phyloP scores from a whole-genome alignment of 441 rosid species.

The Erodium texanum region DNA sequence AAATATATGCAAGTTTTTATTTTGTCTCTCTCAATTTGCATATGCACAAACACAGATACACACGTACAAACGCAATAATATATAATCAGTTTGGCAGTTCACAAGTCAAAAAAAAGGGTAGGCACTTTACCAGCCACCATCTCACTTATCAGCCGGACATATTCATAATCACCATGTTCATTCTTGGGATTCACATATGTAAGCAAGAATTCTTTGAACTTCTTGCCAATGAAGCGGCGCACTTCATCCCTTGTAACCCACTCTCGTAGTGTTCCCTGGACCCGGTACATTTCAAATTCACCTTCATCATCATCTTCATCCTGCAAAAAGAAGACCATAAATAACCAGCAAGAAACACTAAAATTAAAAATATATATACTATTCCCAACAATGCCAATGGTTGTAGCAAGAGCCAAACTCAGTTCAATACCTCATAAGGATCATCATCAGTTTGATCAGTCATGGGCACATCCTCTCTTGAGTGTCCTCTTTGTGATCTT shows the following conservation, averaged over 20 bases:
- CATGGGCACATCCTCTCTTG: constrained; percentile 78
- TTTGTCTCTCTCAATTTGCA: neutral
- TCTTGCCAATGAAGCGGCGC: constrained; percentile 78
- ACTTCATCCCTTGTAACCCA: constrained; percentile 99
- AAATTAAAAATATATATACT: neutral
- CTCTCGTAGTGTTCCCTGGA: constrained; percentile 85
- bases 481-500: constrained; percentile 43
- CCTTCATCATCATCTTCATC: constrained; percentile 75
- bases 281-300: constrained; percentile 84
- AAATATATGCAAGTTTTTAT: neutral
- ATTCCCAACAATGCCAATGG: neutral
- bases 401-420: neutral
- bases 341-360: constrained; percentile 7
- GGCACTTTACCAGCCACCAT: constrained; percentile 69
- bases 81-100: neutral
- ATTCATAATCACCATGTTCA: constrained; percentile 57
- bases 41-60: neutral
- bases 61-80: neutral
- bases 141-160: constrained; percentile 75
- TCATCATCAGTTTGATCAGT: constrained; percentile 83
- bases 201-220: constrained; percentile 80
- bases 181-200: constrained; percentile 67
- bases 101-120: constrained; percentile 3
- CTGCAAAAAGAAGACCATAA: constrained; percentile 21
- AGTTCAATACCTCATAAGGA: constrained; percentile 44